Percentiles rank a stretch among this genome's conserved stretches.
These are phyloP conservation scores for Aspergillus pseudoglaucus DNA, from an alignment of 2,329 filamentous ascomycete species.

Conservation along the genomic window DNA sequence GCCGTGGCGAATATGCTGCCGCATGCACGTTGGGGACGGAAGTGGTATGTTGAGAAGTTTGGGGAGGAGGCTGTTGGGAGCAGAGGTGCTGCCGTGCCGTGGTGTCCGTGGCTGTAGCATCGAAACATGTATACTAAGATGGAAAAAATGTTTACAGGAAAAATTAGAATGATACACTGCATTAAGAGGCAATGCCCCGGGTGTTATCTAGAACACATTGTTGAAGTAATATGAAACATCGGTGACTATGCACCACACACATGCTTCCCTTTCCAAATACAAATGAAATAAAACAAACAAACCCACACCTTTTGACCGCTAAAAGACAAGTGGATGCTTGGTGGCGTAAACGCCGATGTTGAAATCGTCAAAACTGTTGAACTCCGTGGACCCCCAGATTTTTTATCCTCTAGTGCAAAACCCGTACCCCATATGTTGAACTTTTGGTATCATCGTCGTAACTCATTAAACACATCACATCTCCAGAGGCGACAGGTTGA, in stretches of 20 bases:
- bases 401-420: conserved; percentile 30
- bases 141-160: background rate
- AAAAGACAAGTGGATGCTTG: conserved; percentile 11
- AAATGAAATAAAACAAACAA: conserved; percentile 6
- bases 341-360: conserved; percentile 39
- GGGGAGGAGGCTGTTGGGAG: conserved; percentile 71
- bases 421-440: conserved; percentile 37
- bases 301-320: conserved; percentile 8
- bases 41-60: conserved; percentile 86
- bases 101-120: conserved; percentile 35
- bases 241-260: conserved; percentile 12
- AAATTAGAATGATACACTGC: background rate
- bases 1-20: conserved; percentile 88
- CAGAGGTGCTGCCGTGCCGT: conserved; percentile 67
- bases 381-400: conserved; percentile 30
- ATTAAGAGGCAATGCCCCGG: conserved; percentile 4
- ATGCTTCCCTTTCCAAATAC: conserved; percentile 10
- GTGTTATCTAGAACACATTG: conserved; percentile 25
- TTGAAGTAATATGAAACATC: conserved; percentile 28
- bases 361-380: conserved; percentile 43
- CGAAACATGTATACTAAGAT: background rate
- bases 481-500: conserved; percentile 32
- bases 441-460: conserved; percentile 39
- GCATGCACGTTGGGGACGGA: conserved; percentile 68
- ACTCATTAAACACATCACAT: conserved; percentile 28